Base-by-base conservation (phyloP, 352 stramenopile genomes). In the Phytophthora aleatoria region DNA sequence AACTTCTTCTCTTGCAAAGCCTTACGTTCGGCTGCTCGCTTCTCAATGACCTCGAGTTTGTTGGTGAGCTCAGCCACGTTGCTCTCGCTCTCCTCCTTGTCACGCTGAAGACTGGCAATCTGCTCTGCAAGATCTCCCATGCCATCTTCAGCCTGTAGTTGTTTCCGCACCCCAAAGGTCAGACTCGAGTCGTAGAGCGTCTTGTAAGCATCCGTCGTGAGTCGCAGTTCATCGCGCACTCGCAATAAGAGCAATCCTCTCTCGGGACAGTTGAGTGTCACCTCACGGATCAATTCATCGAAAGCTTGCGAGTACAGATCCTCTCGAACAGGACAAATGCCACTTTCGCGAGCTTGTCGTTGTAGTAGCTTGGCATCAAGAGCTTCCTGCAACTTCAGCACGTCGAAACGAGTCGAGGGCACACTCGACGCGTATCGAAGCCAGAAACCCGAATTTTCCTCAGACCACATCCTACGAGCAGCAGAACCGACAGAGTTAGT, bases 151-250 rank as follows among this genome's bases (percentile, higher is more conserved):
- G 90, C 92, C 57, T 97, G 90, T 41, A 98, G 67, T 70, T 98
- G 92, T 73, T 98, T 98, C 64, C 92, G 90, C 6, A 98, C 87
- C 16, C 93, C 94, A 58, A 98, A 98, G 12, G 82, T 95, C 15
- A 98, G 87, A 72, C 81, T 96, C 69, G 84, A 97, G 61, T 98
- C 92, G 71, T 97, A 98, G 24, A 98, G 74, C 27, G 90, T 98
- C 74, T 98, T 98, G 84, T 98, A 98, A 3, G 94, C 95, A 57
- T 98, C 95, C 9, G 96, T 96, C 0, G 94, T 97, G 68, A 98
- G 95, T 28, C 87, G 84, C 24, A 97, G 90, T 69, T 98, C 95
- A 79, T 98, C 93, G 6, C 93, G 85, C 26, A 97, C 87, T n/a
- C 95, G 89, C 35, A 98, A 59, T 2, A 98, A 71, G 44, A 98